Conservation (phyloP, 2,329 filamentous ascomycete genomes). For the Stylonectria norvegica region DNA sequence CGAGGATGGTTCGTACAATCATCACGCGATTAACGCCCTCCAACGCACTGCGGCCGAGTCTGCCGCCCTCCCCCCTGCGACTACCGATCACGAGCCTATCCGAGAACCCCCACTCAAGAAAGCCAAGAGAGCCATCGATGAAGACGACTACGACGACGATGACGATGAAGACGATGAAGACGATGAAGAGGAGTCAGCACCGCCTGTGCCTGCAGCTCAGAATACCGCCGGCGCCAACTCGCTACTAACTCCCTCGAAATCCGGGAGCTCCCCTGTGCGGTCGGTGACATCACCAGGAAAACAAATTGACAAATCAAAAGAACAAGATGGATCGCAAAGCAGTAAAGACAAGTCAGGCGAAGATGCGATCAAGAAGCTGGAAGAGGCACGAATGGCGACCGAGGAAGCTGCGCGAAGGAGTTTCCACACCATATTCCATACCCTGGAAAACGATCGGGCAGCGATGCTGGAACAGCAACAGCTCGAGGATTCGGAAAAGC, state of each 20-base stretch:
- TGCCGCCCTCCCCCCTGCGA: slow-evolving; percentile 46
- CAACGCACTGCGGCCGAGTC: slow-evolving; percentile 39
- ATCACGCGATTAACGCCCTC: slow-evolving; percentile 52
- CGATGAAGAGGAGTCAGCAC: slow-evolving; percentile 46
- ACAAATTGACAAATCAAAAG: slow-evolving; percentile 51
- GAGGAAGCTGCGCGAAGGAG: slow-evolving; percentile 86
- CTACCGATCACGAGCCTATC: slow-evolving; percentile 57
- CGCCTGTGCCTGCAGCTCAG: slow-evolving; percentile 51
- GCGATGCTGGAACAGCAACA: slow-evolving; percentile 98
- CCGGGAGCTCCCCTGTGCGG: slow-evolving; percentile 62
- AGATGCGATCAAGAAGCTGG: slow-evolving; percentile 87
- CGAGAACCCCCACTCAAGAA: slow-evolving; percentile 67
- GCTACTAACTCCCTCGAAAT: slow-evolving; percentile 67
- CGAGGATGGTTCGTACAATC: slow-evolving; percentile 52
- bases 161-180: slow-evolving; percentile 69
- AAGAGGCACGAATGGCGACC: slow-evolving; percentile 85
- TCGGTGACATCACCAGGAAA: slow-evolving; percentile 60
- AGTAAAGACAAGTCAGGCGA: slow-evolving; percentile 71
- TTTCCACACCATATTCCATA: slow-evolving; percentile 93
- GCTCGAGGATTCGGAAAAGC: slow-evolving; percentile 92
- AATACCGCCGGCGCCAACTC: slow-evolving; percentile 51
- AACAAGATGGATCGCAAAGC: slow-evolving; percentile 45
- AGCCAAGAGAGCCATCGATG: slow-evolving; percentile 72
- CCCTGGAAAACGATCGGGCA: slow-evolving; percentile 88
- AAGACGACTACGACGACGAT: slow-evolving; percentile 84